Base-by-base conservation (phyloP, 169 alveolate species). In the Eimeria necatrix region DNA sequence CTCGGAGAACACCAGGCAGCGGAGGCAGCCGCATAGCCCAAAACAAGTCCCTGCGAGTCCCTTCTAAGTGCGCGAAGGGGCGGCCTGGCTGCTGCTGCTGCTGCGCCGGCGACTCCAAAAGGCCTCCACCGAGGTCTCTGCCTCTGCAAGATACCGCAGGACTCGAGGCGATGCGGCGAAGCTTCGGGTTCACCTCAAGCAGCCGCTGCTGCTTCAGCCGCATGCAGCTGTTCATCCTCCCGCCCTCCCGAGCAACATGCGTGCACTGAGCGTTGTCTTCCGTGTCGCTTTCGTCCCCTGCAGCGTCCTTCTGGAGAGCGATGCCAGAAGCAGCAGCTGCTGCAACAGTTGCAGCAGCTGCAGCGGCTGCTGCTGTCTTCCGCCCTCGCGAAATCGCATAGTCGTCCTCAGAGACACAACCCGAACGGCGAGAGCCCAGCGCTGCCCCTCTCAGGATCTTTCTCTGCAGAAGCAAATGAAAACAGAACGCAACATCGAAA, bases 321-420 rank as follows among this genome's bases (percentile, higher is more conserved):
- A 24, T 24, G n/a, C 12, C 32, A n/a, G 32, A 1, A n/a, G 46
- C n/a, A n/a, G 78, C 78, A 0, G 78, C 78, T 18, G 78, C 68
- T 14, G 22, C 20, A 18, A 1, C 68, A 56, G 68, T 3, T 56
- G 68, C 68, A 56, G 68, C 68, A 2, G 68, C 2, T 10, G 20
- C 22, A 18, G 22, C 12, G 2, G 68, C 68, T 10, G 68, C 68
- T 14, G 68, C 68, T 14, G 68, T n/a, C 32, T 68, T 68, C n/a
- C 32, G n/a, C 46, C 32, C 14, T 24, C 78, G 12, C n/a, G 78
- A 68, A 18, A 68, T 18, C 12, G 46, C 32, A n/a, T 68, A 68
- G 32, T 68, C 78, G 32, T 68, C 32, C n/a, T 68, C 78, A n/a
- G 78, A 68, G 6, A 68, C 41, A 68, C 78, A 68, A 16, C 78